Evolutionary conservation across 176 grass and related monocot species (phyloP).

Genomic region (Zea mays): DNA sequence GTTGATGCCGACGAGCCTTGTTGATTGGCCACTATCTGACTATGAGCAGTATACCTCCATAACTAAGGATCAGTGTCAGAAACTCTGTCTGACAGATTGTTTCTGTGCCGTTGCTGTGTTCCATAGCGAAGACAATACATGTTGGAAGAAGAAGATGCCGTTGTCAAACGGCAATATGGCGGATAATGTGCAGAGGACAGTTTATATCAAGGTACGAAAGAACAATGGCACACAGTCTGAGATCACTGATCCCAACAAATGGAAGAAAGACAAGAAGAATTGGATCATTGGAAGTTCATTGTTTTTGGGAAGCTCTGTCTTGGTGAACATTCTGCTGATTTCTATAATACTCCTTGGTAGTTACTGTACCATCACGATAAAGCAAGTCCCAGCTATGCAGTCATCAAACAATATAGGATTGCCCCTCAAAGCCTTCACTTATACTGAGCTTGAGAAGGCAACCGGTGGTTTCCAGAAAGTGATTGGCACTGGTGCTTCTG

Average conservation of each 20-base stretch:
- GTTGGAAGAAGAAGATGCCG: slow-evolving; percentile 61
- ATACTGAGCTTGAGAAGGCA: slow-evolving; percentile 41
- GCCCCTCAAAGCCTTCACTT: slow-evolving; percentile 30
- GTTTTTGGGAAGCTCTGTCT: slow-evolving; percentile 39
- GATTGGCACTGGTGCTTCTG: slow-evolving; percentile 41
- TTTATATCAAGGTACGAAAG: slow-evolving; percentile 44
- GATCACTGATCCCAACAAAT: background rate
- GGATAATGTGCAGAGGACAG: background rate
- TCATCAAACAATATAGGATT: background rate
- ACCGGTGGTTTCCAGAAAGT: slow-evolving; percentile 38
- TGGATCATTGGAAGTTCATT: slow-evolving; percentile 37
- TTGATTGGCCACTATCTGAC: slow-evolving; percentile 39
- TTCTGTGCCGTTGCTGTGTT: slow-evolving; percentile 42
- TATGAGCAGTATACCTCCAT: slow-evolving; percentile 43
- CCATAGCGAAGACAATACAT: background rate
- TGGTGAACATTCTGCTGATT: slow-evolving; percentile 30
- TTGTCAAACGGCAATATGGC: slow-evolving; percentile 44
- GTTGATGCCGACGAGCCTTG: background rate
- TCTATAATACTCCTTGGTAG: background rate
- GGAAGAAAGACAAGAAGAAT: slow-evolving; percentile 11
- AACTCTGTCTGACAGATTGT: slow-evolving; percentile 47
- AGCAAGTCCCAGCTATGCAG: background rate
- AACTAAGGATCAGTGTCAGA: slow-evolving; percentile 10
- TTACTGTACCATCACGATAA: background rate
- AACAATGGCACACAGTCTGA: slow-evolving; percentile 9